Percentiles rank a stretch among this genome's conserved stretches.
Evolutionary conservation across 2,329 filamentous ascomycete species (phyloP).

Genomic region (Colletotrichum chlorophyti): DNA sequence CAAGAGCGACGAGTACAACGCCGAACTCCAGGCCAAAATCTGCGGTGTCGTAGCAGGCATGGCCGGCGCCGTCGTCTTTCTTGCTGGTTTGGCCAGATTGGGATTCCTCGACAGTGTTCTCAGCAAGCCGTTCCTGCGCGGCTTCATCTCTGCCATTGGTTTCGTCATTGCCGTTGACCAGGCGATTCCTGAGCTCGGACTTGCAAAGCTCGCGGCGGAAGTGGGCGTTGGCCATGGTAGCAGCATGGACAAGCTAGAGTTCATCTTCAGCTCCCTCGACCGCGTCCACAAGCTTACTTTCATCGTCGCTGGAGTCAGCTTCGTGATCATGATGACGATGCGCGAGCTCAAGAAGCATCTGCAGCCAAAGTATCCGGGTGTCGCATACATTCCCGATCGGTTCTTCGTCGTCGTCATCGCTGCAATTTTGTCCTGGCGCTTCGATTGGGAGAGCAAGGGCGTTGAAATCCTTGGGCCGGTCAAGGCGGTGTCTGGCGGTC

Average conservation of each 20-base stretch:
- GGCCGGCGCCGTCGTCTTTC: constrained; percentile 86
- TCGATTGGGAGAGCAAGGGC: constrained; percentile 80
- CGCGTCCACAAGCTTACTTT: constrained; percentile 78
- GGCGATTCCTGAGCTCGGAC: constrained; percentile 86
- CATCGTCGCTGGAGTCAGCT: constrained; percentile 78
- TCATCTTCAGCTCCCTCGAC: constrained; percentile 72
- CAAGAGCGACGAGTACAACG: constrained; percentile 67
- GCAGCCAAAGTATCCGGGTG: constrained; percentile 77
- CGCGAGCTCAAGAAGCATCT: constrained; percentile 81
- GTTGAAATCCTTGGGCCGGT: constrained; percentile 85
- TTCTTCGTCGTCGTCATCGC: constrained; percentile 89
- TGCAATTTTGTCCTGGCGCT: constrained; percentile 77
- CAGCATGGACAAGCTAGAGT: constrained; percentile 83
- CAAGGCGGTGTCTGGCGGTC: constrained; percentile 72
- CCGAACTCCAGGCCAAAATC: constrained; percentile 78
- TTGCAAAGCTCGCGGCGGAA: constrained; percentile 70
- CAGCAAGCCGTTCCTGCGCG: constrained; percentile 88
- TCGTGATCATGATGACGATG: constrained; percentile 89
- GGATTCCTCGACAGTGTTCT: constrained; percentile 95
- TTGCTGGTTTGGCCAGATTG: constrained; percentile 82
- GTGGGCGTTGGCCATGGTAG: constrained; percentile 79
- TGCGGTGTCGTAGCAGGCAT: constrained; percentile 89
- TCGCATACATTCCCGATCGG: constrained; percentile 91
- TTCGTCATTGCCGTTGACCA: constrained; percentile 97
- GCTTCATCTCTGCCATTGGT: constrained; percentile 97